Base-by-base conservation (phyloP, 2,329 filamentous ascomycete species). In the Fusarium armeniacum region DNA sequence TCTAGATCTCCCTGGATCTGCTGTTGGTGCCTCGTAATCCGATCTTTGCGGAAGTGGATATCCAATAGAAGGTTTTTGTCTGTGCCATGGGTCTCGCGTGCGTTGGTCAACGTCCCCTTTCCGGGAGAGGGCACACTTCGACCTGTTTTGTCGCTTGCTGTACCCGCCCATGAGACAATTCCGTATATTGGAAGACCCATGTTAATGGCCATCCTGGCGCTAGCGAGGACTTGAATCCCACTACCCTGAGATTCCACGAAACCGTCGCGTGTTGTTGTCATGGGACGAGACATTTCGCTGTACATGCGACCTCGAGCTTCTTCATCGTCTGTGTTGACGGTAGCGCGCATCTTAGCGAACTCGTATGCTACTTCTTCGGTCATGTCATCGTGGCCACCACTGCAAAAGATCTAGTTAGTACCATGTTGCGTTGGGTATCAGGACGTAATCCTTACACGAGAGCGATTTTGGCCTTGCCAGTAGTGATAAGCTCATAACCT, bases 151-250 rank as follows among this genome's bases (percentile, higher is more conserved):
- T 50, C 47, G 32, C 47, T 50, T 26, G 47, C 47, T n/a, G 47
- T 36, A 6, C 47, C 47, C 8, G 2, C 47, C 47, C 47, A 50
- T 2, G 47, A 36, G 13, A 50, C 32, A 6, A 50, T 38, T 9
- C 47, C 47, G 12, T 36, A 6, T 50, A 50, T 50, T 2, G 47
- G 47, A 10, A 50, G 33, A 28, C 47, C 47, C 33, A 50, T 50
- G 9, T 50, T 6, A 3, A 50, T 16, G 7, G 47, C 47, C 15
- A 12, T 12, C 4, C 15, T 36, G 16, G 47, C 47, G 7, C 10
- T 50, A 36, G 47, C 32, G 20, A 50, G 32, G 32, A 50, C 16
- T 11, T 50, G 47, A 7, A 50, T 16, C 3, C 47, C 33, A 8
- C 32, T 26, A 7, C 47, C 47, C 20, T 50, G 47, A 9, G 47